Evolutionary conservation across 2,329 filamentous ascomycete genomes (phyloP).

Genomic region (Colletotrichum spinosum): DNA sequence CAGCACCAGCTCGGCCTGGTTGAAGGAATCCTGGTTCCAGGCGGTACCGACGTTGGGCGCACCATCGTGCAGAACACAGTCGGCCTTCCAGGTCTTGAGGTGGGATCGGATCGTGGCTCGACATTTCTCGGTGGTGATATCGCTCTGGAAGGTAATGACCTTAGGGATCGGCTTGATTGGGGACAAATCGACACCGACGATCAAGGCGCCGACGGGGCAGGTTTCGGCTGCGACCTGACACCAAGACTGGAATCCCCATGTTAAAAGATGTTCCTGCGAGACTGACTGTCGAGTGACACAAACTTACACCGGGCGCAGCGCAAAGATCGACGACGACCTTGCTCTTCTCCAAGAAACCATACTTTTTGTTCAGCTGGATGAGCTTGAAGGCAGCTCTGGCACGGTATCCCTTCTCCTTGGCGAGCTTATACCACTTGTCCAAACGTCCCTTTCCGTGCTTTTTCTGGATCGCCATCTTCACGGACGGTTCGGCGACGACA

Average conservation of each 20-base stretch:
- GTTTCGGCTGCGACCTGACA: constrained; percentile 95
- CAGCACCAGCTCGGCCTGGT: constrained; percentile 91
- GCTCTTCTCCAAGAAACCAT: constrained; percentile 96
- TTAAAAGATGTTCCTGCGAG: neutral
- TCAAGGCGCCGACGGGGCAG: constrained; percentile 90
- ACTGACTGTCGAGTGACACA: constrained; percentile 4
- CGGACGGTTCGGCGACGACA: constrained; percentile 18
- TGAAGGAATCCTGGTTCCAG: constrained; percentile 98
- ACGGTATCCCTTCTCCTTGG: constrained; percentile 97
- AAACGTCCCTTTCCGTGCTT: constrained; percentile 98
- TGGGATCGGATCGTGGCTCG: constrained; percentile 89
- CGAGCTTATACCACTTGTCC: constrained; percentile 98
- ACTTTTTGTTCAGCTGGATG: constrained; percentile 98
- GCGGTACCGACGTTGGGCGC: constrained; percentile 98
- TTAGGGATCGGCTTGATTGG: constrained; percentile 96
- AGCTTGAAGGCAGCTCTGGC: constrained; percentile 97
- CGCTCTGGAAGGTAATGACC: constrained; percentile 95
- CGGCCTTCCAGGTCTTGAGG: constrained; percentile 95
- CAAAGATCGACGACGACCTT: constrained; percentile 97
- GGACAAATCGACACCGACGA: constrained; percentile 92
- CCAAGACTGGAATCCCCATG: constrained; percentile 74
- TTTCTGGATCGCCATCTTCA: constrained; percentile 92
- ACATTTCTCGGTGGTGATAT: constrained; percentile 98
- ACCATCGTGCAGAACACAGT: constrained; percentile 95
- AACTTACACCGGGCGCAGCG: constrained; percentile 87